These are phyloP conservation scores for Lodderomyces metapsilosis DNA, from an alignment of 1,139 yeast genomes.

Conservation along the genomic window DNA sequence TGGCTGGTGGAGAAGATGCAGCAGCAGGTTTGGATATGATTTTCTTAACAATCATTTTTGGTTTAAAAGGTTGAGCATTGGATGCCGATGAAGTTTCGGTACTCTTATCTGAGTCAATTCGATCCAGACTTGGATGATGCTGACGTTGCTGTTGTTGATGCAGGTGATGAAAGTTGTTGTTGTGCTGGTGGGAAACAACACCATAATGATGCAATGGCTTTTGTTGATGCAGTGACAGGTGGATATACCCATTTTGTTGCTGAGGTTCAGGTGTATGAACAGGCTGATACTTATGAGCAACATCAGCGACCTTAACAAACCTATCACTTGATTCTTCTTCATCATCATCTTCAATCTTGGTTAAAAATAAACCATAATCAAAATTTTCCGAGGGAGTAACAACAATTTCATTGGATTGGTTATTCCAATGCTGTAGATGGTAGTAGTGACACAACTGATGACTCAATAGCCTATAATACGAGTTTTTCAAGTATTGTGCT, in stretches of 20 bases:
- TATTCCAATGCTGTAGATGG: slow-evolving; percentile 37
- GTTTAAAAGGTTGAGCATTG: slow-evolving; percentile 13
- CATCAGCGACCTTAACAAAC: slow-evolving; percentile 13
- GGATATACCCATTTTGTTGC: not conserved
- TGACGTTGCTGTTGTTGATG: slow-evolving; percentile 1
- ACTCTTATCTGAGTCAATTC: not conserved
- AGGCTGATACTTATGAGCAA: slow-evolving; percentile 13
- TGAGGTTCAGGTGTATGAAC: slow-evolving; percentile 8
- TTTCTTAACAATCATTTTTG: slow-evolving; percentile 21
- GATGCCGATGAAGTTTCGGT: not conserved
- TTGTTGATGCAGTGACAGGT: not conserved
- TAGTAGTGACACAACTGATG: slow-evolving; percentile 73
- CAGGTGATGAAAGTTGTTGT: not conserved
- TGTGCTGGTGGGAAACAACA: not conserved
- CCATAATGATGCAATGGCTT: too few relatives aligned
- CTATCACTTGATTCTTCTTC: slow-evolving; percentile 7
- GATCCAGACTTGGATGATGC: not conserved
- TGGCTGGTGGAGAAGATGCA: slow-evolving; percentile 5
- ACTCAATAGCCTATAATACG: slow-evolving; percentile 62
- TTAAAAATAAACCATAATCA: slow-evolving; percentile 19
- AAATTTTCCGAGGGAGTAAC: slow-evolving; percentile 21
- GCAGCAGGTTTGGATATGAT: slow-evolving; percentile 9
- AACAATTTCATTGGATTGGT: slow-evolving; percentile 25
- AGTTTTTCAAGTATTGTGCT: slow-evolving; percentile 50
- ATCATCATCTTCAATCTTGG: slow-evolving; percentile 7